Evolutionary conservation across 1,139 yeast species (phyloP), one percentile per base, ranked within the genome.

Genomic region (Saccharomycopsis hybrid): DNA sequence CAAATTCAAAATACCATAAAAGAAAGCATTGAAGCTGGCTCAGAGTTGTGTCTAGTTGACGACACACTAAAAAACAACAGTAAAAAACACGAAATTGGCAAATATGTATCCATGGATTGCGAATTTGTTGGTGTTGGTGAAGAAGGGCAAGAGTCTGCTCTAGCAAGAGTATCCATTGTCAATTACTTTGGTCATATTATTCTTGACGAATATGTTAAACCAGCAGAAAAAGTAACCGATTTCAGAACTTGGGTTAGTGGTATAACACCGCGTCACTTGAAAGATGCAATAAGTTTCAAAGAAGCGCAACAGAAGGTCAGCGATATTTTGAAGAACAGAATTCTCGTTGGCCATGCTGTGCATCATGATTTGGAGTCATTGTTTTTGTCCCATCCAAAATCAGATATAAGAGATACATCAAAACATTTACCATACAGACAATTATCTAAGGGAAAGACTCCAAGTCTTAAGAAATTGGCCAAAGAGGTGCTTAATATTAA

Each of bases 161-260:
- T 90, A 33, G 97, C 96, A 0, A 73, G 97, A 57, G 90, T 89
- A 0, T 86, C 96, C 0, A 69, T 90, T 9, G 96, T 90, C 3
- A 88, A 90, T 63, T 87, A 74, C 61, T 83, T 77, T 61, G 97
- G 97, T 0, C 76, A 77, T 57, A 73, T 79, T 0, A 62, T 90
- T 0, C 70, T 82, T 55, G 97, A 90, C 64, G 70, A 74, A 43
- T 89, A 73, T 66, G 97, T 90, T 1, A 72, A 71, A 56, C 97
- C 97, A 1, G 67, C 71, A 38, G 89, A 82, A 58, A 70, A 69
- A 49, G 96, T 90, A 1, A 82, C 90, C 0, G 95, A 89, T 64
- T 90, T 94, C 89, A 74, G 97, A 63, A 90, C 97, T 0, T 82
- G 90, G 86, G 95, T 87, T n/a, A 82, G 94, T 63, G 97, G 97